These are phyloP conservation scores for Ganoderma sinense DNA, from an alignment of 1,284 basidiomycete species.

Conservation along the genomic window DNA sequence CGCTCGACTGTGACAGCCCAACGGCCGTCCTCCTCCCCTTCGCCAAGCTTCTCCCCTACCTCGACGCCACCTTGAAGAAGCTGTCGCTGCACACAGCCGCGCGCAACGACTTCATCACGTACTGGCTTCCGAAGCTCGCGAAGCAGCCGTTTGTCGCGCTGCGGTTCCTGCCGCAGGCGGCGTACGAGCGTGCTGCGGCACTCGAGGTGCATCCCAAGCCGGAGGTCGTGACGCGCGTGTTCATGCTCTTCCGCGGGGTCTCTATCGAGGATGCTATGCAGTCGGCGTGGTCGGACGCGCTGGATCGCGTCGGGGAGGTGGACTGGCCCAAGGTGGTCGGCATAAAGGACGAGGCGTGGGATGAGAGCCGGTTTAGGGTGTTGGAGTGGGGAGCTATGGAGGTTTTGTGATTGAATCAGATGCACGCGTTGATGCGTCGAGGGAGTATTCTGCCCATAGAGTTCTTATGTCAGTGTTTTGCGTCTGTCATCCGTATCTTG, in stretches of 20 bases:
- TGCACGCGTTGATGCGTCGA: background rate
- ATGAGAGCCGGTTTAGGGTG: conserved; percentile 39
- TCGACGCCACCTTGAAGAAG: conserved; percentile 42
- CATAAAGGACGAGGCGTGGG: conserved; percentile 29
- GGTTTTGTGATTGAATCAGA: conserved; percentile 17
- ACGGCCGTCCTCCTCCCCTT: conserved; percentile 39
- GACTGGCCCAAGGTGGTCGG: conserved; percentile 39
- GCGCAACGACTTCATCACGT: conserved; percentile 52
- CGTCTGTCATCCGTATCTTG: too few relatives aligned
- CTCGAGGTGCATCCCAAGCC: conserved; percentile 48
- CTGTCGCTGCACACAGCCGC: conserved; percentile 51
- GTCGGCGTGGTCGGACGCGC: conserved; percentile 33
- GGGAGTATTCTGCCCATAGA: too few relatives aligned
- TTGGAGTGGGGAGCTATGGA: conserved; percentile 52
- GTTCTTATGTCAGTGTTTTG: too few relatives aligned
- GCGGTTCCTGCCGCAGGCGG: conserved; percentile 51
- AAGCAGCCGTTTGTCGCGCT: conserved; percentile 51
- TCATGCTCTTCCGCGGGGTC: conserved; percentile 55
- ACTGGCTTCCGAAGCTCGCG: conserved; percentile 50
- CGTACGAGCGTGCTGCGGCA: conserved; percentile 48
- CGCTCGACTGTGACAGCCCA: background rate
- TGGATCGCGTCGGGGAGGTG: conserved; percentile 19
- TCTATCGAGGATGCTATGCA: conserved; percentile 27
- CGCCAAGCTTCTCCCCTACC: conserved; percentile 40
- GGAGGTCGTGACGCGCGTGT: conserved; percentile 52